A percentile compares a stretch with the other conserved stretches of the same genome.
phyloP scores from a whole-genome alignment of 1,284 basidiomycete genomes.

The Peniophora sp. region DNA sequence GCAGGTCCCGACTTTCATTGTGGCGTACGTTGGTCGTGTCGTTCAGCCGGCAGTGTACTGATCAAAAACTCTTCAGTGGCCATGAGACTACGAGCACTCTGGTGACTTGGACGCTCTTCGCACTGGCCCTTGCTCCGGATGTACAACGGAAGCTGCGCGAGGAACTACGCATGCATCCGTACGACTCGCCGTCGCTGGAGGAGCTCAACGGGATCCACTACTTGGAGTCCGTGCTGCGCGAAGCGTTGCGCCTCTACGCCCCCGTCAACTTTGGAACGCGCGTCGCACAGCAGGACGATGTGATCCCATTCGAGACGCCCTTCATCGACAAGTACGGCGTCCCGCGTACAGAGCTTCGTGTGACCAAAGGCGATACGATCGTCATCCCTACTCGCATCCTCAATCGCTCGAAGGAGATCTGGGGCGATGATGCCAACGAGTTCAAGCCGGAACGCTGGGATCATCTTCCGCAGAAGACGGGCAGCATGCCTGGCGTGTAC shows the following conservation, averaged over 20 bases:
- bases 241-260: slow-evolving; percentile 56
- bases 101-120: slow-evolving; percentile 56
- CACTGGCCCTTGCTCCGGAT: slow-evolving; percentile 45
- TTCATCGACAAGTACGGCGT: slow-evolving; percentile 15
- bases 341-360: not conserved
- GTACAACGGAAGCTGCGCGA: slow-evolving; percentile 62
- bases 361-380: not conserved
- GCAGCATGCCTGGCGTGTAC: slow-evolving; percentile 1
- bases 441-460: slow-evolving; percentile 18
- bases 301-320: slow-evolving; percentile 39
- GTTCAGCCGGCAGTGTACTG: slow-evolving; percentile 30
- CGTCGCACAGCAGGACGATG: slow-evolving; percentile 41
- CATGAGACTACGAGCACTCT: slow-evolving; percentile 57
- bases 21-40: not conserved
- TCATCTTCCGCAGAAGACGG: slow-evolving; percentile 5
- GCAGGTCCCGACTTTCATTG: slow-evolving; percentile 32
- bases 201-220: slow-evolving; percentile 49
- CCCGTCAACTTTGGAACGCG: slow-evolving; percentile 54
- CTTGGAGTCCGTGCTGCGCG: slow-evolving; percentile 60
- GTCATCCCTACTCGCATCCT: slow-evolving; percentile 14
- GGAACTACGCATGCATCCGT: slow-evolving; percentile 42
- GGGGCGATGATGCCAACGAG: slow-evolving; percentile 21
- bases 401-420: slow-evolving; percentile 16
- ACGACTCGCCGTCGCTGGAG: slow-evolving; percentile 38
- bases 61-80: slow-evolving; percentile 61